phyloP scores from a whole-genome alignment of 345 rosid species.

The Adansonia digitata region DNA sequence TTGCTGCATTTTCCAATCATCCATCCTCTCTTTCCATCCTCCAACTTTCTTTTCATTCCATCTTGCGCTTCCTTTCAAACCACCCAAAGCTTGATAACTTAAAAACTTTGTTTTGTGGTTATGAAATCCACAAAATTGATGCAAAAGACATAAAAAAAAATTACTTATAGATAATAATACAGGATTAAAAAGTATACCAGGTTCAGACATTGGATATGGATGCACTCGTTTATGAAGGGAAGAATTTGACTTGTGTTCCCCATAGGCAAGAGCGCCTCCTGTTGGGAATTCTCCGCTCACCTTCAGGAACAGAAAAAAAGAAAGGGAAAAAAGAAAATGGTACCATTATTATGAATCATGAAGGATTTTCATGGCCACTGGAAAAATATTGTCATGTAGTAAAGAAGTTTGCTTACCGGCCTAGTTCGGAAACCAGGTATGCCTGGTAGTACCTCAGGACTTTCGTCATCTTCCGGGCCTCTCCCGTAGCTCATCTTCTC shows the following conservation, averaged over 20 bases:
- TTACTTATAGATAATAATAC: not conserved
- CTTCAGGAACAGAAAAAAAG: slow-evolving; percentile 25
- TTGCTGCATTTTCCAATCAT: slow-evolving; percentile 87
- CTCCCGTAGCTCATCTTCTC: slow-evolving; percentile 98
- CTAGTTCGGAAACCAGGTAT: slow-evolving; percentile 61
- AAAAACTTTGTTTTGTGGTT: not conserved
- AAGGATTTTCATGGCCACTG: not conserved
- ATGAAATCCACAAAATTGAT: not conserved
- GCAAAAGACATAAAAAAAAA: not conserved
- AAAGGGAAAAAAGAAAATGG: not conserved
- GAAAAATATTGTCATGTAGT: not conserved
- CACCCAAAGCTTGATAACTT: too few species aligned
- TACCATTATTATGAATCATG: not conserved
- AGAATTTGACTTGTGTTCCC: slow-evolving; percentile 57
- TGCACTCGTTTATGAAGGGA: slow-evolving; percentile 85
- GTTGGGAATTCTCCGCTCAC: slow-evolving; percentile 90
- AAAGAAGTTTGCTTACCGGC: slow-evolving; percentile 42
- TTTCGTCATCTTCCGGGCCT: slow-evolving; percentile 87
- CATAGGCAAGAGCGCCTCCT: slow-evolving; percentile 53
- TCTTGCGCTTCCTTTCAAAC: slow-evolving; percentile 55
- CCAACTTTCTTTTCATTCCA: slow-evolving; percentile 86
- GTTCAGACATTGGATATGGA: slow-evolving; percentile 81
- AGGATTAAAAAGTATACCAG: slow-evolving; percentile 41
- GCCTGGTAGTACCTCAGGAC: slow-evolving; percentile 59
- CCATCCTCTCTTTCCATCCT: slow-evolving; percentile 90